Base-by-base conservation (phyloP, 345 rosid genomes). In the Salix dunnii region DNA sequence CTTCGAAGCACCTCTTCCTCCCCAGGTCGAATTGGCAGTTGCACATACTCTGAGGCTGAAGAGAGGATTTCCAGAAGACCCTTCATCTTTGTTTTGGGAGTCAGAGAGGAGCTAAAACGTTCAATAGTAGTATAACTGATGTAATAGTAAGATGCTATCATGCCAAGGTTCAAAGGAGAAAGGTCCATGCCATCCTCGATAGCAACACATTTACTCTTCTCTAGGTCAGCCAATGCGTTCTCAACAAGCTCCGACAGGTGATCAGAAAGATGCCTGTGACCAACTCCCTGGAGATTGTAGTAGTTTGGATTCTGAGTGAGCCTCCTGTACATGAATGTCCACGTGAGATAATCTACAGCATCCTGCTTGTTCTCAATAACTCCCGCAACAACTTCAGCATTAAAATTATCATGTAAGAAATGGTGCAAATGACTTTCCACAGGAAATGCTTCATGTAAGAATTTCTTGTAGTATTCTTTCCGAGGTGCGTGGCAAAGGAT, bases 261-360 rank as follows among this genome's bases (percentile, higher is more conserved):
- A 86, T 95, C 99, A 38, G 98, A 95, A 33, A 95, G 96, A 89
- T 95, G 99, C 87, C 96, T 86, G 77, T 91, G 93, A 85, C 93
- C 90, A 35, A 91, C 93, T 75, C 98, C 97, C 86, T 93, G 99
- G 61, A 95, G 98, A 80, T 93, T 91, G 87, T 93, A 96, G 89
- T 91, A 96, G 82, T 96, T 93, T 51, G 98, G 99, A 72, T 96
- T 96, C 81, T 91, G 93, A 16, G 96, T 85, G 74, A 93, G 89
- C 87, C 99, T 87, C 89, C 98, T 86, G 75, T 92, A 91, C 95
- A 88, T 90, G 86, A 93, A 93, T 21, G 99, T 92, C 99, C 99
- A 93, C 11, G 98, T 93, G 27, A 96, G 92, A 81, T 90, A 91
- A 82, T 93, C 98, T 42, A 96, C 99, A 23, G 96, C 98, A 86